These are phyloP conservation scores for Podila clonocystis DNA, from an alignment of 192 early-diverging fungal genomes.

Conservation along the genomic window DNA sequence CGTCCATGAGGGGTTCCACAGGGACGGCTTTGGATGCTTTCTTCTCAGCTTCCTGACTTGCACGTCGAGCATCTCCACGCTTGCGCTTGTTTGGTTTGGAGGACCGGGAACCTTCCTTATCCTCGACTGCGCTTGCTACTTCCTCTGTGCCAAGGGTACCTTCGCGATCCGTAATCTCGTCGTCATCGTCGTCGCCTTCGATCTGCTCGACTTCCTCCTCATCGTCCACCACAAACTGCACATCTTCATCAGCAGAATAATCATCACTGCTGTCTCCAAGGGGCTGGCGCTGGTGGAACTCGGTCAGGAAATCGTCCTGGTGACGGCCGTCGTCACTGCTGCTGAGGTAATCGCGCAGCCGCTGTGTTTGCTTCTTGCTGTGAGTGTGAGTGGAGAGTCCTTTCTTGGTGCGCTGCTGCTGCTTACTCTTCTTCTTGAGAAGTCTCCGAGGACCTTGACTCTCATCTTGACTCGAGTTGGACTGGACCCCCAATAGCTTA, in stretches of 20 bases:
- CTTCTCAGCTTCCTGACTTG: constrained; percentile 9
- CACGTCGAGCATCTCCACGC: constrained; percentile 11
- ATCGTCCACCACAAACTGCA: constrained; percentile 39
- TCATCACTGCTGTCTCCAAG: constrained; percentile 40
- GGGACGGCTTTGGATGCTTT: not conserved
- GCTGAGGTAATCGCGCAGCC: constrained; percentile 61
- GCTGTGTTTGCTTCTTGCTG: constrained; percentile 45
- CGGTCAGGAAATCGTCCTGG: constrained; percentile 58
- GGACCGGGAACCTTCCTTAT: constrained; percentile 2
- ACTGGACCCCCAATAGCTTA: not conserved
- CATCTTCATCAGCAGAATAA: constrained; percentile 28
- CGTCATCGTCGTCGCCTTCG: constrained; percentile 29
- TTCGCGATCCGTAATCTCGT: constrained; percentile 20
- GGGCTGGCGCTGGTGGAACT: constrained; percentile 54
- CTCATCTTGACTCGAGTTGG: constrained; percentile 38
- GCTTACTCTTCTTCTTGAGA: constrained; percentile 18
- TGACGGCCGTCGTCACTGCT: constrained; percentile 55
- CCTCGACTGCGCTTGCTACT: constrained; percentile 11
- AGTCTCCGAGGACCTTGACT: constrained; percentile 20
- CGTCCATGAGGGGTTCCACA: not conserved
- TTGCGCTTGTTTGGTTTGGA: constrained; percentile 32
- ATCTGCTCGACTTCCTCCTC: constrained; percentile 35
- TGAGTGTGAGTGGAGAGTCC: constrained; percentile 1
- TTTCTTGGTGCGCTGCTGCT: constrained; percentile 19
- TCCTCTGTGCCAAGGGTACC: constrained; percentile 12